Conservation (phyloP, 2,329 filamentous ascomycete species). For the Cercospora sp. region DNA sequence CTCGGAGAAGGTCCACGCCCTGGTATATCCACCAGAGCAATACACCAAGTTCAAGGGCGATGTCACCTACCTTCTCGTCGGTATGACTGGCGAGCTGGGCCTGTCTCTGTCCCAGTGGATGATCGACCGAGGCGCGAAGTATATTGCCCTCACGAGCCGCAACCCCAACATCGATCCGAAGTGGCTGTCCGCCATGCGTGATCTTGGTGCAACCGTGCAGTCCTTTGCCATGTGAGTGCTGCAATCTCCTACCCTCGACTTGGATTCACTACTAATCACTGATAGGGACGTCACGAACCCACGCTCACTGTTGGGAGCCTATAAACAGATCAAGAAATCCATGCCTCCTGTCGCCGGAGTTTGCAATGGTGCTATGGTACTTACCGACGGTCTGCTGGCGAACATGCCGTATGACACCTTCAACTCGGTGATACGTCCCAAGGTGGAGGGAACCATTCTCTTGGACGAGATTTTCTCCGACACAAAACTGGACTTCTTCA, state of each 20-base stretch:
- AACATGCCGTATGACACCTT: constrained; percentile 40
- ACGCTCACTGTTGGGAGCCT: background rate
- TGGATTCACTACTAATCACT: background rate
- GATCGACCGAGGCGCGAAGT: constrained; percentile 34
- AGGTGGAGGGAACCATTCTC: constrained; percentile 50
- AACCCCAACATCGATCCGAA: background rate
- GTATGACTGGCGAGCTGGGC: constrained; percentile 38
- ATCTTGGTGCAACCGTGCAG: background rate
- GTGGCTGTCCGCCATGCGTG: background rate
- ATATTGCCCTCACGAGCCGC: constrained; percentile 23
- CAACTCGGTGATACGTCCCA: constrained; percentile 48
- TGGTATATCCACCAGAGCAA: background rate
- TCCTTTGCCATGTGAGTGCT: background rate
- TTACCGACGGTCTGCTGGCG: constrained; percentile 17
- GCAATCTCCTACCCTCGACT: background rate
- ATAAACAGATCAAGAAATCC: background rate
- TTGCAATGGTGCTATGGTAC: constrained; percentile 27
- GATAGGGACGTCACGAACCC: background rate
- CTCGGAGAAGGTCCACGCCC: background rate
- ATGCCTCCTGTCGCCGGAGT: background rate
- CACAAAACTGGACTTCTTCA: constrained; percentile 9
- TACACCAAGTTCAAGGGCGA: background rate
- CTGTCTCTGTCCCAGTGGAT: constrained; percentile 39
- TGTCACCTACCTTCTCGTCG: constrained; percentile 24
- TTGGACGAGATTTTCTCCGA: constrained; percentile 43